Evolutionary conservation across 441 rosid genomes (phyloP).

Genomic region (Isatis lusitanica): DNA sequence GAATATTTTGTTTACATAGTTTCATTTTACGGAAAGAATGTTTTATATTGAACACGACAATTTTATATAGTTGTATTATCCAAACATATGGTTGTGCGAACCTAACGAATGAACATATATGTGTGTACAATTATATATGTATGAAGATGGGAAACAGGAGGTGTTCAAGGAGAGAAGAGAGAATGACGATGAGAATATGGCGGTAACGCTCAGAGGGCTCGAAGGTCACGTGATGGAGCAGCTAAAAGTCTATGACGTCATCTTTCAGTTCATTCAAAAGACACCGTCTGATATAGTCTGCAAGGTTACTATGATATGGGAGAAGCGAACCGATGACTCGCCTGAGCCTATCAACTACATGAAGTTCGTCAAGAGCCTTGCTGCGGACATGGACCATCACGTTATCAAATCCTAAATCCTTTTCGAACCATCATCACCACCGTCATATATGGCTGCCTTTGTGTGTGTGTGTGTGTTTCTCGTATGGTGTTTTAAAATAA

Average conservation of each 20-base stretch:
- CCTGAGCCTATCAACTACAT: constrained; percentile 37
- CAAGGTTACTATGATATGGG: constrained; percentile 37
- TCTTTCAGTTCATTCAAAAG: constrained; percentile 29
- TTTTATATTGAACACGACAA: background rate
- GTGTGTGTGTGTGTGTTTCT: constrained; percentile 3
- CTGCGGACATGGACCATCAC: constrained; percentile 33
- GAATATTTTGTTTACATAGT: background rate
- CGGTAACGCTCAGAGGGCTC: constrained; percentile 24
- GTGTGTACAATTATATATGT: background rate
- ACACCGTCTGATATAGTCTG: constrained; percentile 20
- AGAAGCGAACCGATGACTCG: constrained; percentile 29
- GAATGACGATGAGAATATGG: constrained; percentile 30
- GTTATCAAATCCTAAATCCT: constrained; percentile 25
- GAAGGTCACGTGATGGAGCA: constrained; percentile 36
- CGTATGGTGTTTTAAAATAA: background rate
- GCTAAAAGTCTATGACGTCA: constrained; percentile 32
- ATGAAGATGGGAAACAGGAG: constrained; percentile 34
- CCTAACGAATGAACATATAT: background rate
- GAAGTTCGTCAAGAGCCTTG: constrained; percentile 28
- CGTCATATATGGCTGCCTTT: background rate
- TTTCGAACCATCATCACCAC: constrained; percentile 4
- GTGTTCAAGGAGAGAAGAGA: constrained; percentile 36
- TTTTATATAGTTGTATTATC: background rate
- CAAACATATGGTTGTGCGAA: background rate
- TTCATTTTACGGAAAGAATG: background rate